These are phyloP conservation scores for Cantharellus cinnabarinus DNA, from an alignment of 768 basidiomycete species.

Conservation along the genomic window DNA sequence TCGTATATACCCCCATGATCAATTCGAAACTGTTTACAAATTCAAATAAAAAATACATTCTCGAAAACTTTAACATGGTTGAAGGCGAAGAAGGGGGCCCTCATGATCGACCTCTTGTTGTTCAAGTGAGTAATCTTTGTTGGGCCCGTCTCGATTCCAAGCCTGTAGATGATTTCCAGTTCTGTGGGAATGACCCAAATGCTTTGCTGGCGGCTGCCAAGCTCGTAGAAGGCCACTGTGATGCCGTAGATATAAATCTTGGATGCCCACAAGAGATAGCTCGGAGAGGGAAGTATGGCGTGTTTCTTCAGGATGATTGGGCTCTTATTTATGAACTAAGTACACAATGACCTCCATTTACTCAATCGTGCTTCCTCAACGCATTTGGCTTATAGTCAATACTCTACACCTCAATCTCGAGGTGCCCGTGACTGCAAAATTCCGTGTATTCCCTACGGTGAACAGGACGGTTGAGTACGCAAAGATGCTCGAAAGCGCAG, in stretches of 20 bases:
- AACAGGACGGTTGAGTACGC: constrained; percentile 88
- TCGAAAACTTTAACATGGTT: constrained; percentile 45
- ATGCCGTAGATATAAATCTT: constrained; percentile 87
- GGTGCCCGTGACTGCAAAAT: constrained; percentile 93
- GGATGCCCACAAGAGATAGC: constrained; percentile 96
- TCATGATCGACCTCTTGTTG: constrained; percentile 63
- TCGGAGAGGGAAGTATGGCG: constrained; percentile 64
- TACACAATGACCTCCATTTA: constrained; percentile 15
- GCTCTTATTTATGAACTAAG: constrained; percentile 65
- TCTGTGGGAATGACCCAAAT: constrained; percentile 80
- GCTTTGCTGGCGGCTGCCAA: constrained; percentile 58
- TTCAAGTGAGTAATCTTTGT: constrained; percentile 29
- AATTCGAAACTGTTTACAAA: constrained; percentile 70
- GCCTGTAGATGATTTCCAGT: constrained; percentile 20
- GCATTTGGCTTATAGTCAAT: constrained; percentile 37
- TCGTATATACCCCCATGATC: constrained; percentile 97
- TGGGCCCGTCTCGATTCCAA: background rate
- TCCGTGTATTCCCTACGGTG: constrained; percentile 69
- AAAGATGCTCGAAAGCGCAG: constrained; percentile 84
- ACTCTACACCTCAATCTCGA: constrained; percentile 64
- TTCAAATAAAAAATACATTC: constrained; percentile 33
- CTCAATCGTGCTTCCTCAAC: background rate
- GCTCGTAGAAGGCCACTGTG: constrained; percentile 56
- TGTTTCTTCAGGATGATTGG: constrained; percentile 92
- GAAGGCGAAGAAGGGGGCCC: constrained; percentile 66